These are phyloP conservation scores for Gastrolobium villosum DNA, from an alignment of 306 rosid genomes.

Conservation along the genomic window DNA sequence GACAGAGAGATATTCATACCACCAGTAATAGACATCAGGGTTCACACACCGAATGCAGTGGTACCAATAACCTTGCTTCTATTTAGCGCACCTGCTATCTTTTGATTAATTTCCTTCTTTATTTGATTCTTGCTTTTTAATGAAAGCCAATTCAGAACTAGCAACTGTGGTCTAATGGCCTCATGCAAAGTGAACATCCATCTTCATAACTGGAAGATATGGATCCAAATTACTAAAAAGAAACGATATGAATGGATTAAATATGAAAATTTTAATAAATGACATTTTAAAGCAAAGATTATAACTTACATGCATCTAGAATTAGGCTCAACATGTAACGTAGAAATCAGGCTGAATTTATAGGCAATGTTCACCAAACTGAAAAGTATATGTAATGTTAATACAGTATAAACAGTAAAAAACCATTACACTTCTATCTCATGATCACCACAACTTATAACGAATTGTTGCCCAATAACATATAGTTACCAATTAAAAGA, in stretches of 20 bases:
- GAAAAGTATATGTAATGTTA: conserved; percentile 22
- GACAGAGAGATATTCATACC: too few relatives aligned
- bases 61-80: conserved; percentile 80
- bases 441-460: neutral
- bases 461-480: too few relatives aligned
- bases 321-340: conserved; percentile 12
- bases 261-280: neutral
- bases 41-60: neutral
- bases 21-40: too few relatives aligned
- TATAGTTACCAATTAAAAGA: too few relatives aligned
- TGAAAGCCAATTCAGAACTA: conserved; percentile 67
- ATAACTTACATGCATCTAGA: neutral
- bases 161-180: conserved; percentile 81
- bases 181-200: conserved; percentile 57
- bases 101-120: conserved; percentile 56
- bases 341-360: conserved; percentile 22
- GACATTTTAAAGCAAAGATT: neutral
- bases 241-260: too few relatives aligned
- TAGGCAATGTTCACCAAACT: conserved; percentile 15
- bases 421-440: neutral
- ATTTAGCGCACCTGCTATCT: conserved; percentile 64
- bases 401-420: conserved; percentile 1
- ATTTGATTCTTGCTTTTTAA: conserved; percentile 49
- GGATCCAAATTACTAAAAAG: too few relatives aligned
- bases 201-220: neutral